phyloP scores from a whole-genome alignment of 768 basidiomycete genomes.

The Panaeolus papilionaceus region DNA sequence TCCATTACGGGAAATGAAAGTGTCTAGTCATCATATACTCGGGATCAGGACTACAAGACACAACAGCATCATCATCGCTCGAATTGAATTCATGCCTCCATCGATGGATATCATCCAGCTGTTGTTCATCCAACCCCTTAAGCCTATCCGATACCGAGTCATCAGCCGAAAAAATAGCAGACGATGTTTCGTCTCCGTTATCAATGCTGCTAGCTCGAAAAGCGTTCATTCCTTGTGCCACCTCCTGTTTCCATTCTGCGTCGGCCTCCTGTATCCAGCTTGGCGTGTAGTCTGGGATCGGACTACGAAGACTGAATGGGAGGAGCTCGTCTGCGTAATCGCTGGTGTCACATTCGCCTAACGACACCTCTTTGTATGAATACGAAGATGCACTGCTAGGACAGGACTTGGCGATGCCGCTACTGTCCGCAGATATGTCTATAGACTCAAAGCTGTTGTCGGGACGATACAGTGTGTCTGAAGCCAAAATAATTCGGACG shows the following conservation, averaged over 20 bases:
- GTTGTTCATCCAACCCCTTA: neutral
- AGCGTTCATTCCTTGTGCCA: neutral
- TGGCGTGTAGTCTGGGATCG: neutral
- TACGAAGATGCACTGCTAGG: neutral
- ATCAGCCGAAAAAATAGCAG: neutral
- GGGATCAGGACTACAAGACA: neutral
- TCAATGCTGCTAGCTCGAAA: neutral
- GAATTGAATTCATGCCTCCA: neutral
- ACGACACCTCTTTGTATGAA: neutral
- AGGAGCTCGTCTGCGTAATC: neutral
- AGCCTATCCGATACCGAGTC: neutral
- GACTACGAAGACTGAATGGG: neutral
- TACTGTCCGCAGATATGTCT: neutral
- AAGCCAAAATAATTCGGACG: neutral
- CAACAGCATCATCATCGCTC: neutral
- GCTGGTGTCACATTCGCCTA: neutral
- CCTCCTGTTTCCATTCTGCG: slow-evolving; percentile 9
- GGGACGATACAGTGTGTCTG: neutral
- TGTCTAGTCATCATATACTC: neutral
- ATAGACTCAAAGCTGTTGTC: slow-evolving; percentile 5
- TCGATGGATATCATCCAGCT: slow-evolving; percentile 2
- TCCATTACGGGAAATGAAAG: neutral
- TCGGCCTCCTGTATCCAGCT: slow-evolving; percentile 7
- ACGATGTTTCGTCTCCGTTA: neutral
- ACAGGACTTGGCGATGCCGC: neutral